Evolutionary conservation across 345 rosid genomes (phyloP).

Genomic region (Sapria himalayana): DNA sequence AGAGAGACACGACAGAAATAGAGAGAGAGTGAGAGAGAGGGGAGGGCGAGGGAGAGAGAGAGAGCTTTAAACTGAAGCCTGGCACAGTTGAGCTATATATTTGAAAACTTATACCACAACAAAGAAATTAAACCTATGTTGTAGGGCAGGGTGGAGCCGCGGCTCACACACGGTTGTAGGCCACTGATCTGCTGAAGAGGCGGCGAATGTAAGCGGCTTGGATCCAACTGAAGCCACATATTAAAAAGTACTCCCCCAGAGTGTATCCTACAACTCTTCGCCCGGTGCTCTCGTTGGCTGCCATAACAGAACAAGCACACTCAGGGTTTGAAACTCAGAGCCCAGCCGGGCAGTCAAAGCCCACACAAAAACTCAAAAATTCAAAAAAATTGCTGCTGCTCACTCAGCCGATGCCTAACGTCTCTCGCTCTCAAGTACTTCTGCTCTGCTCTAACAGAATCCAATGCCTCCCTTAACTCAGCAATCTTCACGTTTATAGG

Average conservation of each 20-base stretch:
- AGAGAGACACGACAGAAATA: too few species aligned
- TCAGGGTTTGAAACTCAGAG: background rate
- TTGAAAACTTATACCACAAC: too few species aligned
- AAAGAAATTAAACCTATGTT: too few species aligned
- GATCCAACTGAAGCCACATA: constrained; percentile 49
- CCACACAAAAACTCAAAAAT: background rate
- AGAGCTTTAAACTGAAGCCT: too few species aligned
- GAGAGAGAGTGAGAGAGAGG: too few species aligned
- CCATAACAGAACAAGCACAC: constrained; percentile 6
- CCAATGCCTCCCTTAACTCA: constrained; percentile 83
- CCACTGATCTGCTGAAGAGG: constrained; percentile 90
- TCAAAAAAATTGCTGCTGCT: constrained; percentile 10
- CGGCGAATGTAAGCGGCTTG: constrained; percentile 68
- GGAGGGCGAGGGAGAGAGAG: too few species aligned
- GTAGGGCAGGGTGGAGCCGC: too few species aligned
- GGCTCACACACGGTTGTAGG: constrained; percentile 69
- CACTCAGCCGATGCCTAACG: constrained; percentile 77
- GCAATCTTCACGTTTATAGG: constrained; percentile 88
- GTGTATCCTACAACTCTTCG: constrained; percentile 74
- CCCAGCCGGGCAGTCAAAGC: background rate
- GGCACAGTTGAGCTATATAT: too few species aligned
- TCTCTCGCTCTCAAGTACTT: constrained; percentile 90
- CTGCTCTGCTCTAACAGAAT: constrained; percentile 79
- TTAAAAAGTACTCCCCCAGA: constrained; percentile 48
- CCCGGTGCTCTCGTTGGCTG: constrained; percentile 93